Evolutionary conservation across 2,329 filamentous ascomycete species (phyloP).

Genomic region (Xylariales sp.): DNA sequence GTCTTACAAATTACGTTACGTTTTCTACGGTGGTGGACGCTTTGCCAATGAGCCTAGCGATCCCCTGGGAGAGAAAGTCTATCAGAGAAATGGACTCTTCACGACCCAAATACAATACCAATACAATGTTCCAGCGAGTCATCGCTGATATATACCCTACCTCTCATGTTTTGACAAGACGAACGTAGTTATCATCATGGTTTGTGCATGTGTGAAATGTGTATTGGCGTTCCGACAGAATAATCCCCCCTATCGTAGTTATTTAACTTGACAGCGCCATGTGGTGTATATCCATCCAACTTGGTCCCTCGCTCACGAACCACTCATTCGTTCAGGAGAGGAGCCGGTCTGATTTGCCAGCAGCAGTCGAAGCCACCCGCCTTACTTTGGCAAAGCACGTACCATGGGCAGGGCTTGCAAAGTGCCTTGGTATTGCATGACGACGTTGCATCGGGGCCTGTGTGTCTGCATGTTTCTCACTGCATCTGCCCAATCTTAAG

Average conservation of each 20-base stretch:
- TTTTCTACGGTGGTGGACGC: conserved; percentile 46
- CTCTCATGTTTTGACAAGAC: neutral
- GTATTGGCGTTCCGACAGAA: neutral
- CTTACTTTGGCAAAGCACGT: conserved; percentile 45
- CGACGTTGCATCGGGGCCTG: conserved; percentile 33
- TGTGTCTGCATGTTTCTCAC: conserved; percentile 38
- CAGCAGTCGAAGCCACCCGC: conserved; percentile 46
- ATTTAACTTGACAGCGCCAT: neutral
- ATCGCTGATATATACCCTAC: conserved; percentile 25
- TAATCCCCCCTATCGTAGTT: neutral
- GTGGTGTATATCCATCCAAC: neutral
- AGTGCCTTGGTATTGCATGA: conserved; percentile 23
- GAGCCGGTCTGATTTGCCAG: conserved; percentile 43
- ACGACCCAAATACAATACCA: conserved; percentile 42
- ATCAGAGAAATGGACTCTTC: conserved; percentile 44
- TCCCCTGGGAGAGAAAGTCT: conserved; percentile 44
- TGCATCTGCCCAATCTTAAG: conserved; percentile 34
- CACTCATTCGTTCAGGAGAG: conserved; percentile 8
- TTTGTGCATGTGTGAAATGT: neutral
- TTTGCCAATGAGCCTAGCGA: conserved; percentile 41
- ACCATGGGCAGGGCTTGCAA: conserved; percentile 42
- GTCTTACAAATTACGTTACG: conserved; percentile 43
- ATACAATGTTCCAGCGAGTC: conserved; percentile 42
- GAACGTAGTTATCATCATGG: neutral
- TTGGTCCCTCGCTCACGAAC: neutral